Evolutionary conservation across 768 basidiomycete species (phyloP).

Genomic region (Dictyophora rubrovolvata): DNA sequence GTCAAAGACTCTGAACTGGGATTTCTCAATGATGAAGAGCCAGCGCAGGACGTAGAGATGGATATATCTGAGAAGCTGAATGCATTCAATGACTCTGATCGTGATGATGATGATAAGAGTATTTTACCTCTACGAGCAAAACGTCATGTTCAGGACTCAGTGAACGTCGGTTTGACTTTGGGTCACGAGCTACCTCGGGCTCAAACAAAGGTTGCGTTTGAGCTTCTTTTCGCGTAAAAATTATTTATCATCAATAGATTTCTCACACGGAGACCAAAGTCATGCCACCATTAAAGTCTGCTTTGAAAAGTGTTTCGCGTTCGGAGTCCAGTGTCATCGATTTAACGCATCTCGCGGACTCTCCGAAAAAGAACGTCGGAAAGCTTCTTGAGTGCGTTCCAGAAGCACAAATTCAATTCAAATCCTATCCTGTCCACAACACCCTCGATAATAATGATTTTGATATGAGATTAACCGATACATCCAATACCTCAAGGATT

Average conservation of each 20-base stretch:
- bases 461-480: too few relatives aligned
- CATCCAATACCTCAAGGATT: too few relatives aligned
- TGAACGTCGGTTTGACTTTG: too few relatives aligned
- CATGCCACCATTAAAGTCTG: background rate
- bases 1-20: background rate
- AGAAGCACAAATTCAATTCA: too few relatives aligned
- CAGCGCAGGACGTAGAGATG: background rate
- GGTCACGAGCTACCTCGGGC: too few relatives aligned
- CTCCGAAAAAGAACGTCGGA: background rate
- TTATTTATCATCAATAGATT: too few relatives aligned
- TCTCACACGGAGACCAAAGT: background rate
- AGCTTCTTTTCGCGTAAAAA: too few relatives aligned
- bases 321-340: background rate
- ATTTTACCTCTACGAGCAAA: background rate
- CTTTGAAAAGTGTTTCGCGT: background rate
- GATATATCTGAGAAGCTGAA: background rate
- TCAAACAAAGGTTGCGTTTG: too few relatives aligned
- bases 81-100: background rate
- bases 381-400: background rate
- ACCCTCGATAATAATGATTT: too few relatives aligned
- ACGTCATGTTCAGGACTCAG: too few relatives aligned
- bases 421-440: too few relatives aligned
- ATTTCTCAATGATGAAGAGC: background rate
- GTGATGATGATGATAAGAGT: background rate
- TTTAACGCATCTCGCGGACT: background rate